These are phyloP conservation scores for Allantophomopsis cytisporea DNA, from an alignment of 2,329 filamentous ascomycete genomes.

Conservation along the genomic window DNA sequence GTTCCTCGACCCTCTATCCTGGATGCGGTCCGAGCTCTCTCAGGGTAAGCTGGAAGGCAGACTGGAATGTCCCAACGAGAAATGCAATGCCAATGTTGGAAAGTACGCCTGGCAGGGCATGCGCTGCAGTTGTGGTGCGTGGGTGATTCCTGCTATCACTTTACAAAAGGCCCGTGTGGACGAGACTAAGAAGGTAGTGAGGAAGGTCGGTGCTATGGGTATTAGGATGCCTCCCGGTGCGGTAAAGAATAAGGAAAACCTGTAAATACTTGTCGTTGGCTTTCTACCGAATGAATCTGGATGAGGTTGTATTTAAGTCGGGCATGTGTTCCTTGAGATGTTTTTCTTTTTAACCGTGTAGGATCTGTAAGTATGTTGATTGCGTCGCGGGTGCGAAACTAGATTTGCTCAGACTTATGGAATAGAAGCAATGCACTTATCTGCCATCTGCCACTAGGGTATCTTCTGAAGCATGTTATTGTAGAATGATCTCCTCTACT, in stretches of 20 bases:
- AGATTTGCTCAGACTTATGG: too few relatives aligned
- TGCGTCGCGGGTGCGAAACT: too few relatives aligned
- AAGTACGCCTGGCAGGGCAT: constrained; percentile 96
- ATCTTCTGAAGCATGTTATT: too few relatives aligned
- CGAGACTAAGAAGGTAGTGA: constrained; percentile 27
- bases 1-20: constrained; percentile 84
- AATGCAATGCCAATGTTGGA: constrained; percentile 73
- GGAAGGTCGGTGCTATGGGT: constrained; percentile 1
- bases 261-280: not conserved
- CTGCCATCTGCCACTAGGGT: too few relatives aligned
- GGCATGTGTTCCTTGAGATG: too few relatives aligned
- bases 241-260: not conserved
- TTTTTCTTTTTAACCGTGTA: too few relatives aligned
- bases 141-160: constrained; percentile 85
- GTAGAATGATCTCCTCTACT: too few relatives aligned
- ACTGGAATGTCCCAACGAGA: constrained; percentile 64
- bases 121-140: constrained; percentile 79
- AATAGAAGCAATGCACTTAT: too few relatives aligned
- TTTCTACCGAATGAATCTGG: too few relatives aligned
- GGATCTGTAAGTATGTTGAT: too few relatives aligned
- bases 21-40: constrained; percentile 82
- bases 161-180: constrained; percentile 75
- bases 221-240: not conserved
- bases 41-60: constrained; percentile 73
- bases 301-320: too few relatives aligned